Conservation (phyloP, 352 stramenopile species). For the Phytophthora syringae region DNA sequence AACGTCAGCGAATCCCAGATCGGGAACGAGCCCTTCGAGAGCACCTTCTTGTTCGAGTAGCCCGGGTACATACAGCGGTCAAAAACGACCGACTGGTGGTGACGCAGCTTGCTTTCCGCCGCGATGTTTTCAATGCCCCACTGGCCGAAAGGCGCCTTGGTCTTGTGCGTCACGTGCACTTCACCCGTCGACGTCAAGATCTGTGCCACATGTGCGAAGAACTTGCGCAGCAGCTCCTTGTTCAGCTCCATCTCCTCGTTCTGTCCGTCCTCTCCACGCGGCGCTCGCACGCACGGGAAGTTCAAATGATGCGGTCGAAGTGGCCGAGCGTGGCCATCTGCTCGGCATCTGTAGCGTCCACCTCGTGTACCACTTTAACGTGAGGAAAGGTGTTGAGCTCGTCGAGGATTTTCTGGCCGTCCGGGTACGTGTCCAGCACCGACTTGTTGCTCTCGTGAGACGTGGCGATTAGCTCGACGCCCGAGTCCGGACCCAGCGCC, state of each 20-base stretch:
- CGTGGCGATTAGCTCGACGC: slow-evolving; percentile 84
- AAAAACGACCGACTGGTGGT: slow-evolving; percentile 90
- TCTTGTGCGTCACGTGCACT: slow-evolving; percentile 97
- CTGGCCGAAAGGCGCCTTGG: slow-evolving; percentile 91
- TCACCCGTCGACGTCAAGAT: slow-evolving; percentile 77
- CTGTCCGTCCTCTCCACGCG: slow-evolving; percentile 94
- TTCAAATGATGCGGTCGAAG: slow-evolving; percentile 97
- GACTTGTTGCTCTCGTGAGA: slow-evolving; percentile 92
- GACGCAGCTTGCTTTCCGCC: slow-evolving; percentile 46
- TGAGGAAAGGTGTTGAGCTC: slow-evolving; percentile 69
- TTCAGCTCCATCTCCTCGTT: slow-evolving; percentile 96
- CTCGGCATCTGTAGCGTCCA: slow-evolving; percentile 90
- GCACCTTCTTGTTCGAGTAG: slow-evolving; percentile 96
- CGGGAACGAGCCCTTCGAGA: slow-evolving; percentile 95
- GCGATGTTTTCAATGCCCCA: slow-evolving; percentile 86
- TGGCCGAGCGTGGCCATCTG: slow-evolving; percentile 73
- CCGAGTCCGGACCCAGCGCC: slow-evolving; percentile 40
- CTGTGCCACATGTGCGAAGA: slow-evolving; percentile 77
- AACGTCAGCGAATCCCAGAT: slow-evolving; percentile 97
- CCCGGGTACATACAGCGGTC: slow-evolving; percentile 92
- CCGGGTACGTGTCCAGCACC: slow-evolving; percentile 91
- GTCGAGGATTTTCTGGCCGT: slow-evolving; percentile 80
- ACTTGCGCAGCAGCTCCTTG: slow-evolving; percentile 90
- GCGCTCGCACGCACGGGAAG: slow-evolving; percentile 94
- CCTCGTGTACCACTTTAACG: slow-evolving; percentile 82